Base-by-base conservation (phyloP, 2,329 filamentous ascomycete genomes). In the Mycogone perniciosa region DNA sequence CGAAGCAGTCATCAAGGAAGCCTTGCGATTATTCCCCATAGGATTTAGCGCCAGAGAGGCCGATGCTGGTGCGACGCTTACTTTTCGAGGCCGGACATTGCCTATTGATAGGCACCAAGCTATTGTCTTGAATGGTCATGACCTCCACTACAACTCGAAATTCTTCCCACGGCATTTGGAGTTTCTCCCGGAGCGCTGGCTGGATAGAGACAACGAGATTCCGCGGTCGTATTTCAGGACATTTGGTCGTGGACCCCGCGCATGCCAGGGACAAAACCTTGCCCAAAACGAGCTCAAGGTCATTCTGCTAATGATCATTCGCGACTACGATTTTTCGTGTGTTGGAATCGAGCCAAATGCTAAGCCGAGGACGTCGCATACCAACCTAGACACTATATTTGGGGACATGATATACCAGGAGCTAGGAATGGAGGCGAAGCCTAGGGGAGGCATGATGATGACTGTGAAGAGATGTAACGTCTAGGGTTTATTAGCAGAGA, bases 1-100 rank as follows among this genome's bases (percentile, higher is more conserved):
- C 1, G 66, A 66, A 3, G 77, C 75, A n/a, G 71, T 80, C 5
- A 70, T 80, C 51, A 78, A 79, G 52, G 80, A 84, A 60, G 66
- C 71, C 0, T 66, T 82, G 1, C 70, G 79, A 2, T 56, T 81
- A 11, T 77, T 73, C 51, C 76, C 78, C 0, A 69, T 76, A 1
- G 74, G 54, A 61, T 68, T 67, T 30, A 67, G 70, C 1, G 62
- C 72, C 10, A 67, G 74, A n/a, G 48, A 56, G 3, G 68, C 66
- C 5, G 27, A 39, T 5, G 20, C 51, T 4, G 64, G 65, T 27
- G 62, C 64, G 52, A 66, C 66, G 10, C 55, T 71, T 50, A 67
- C 63, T 30, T 64, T 75, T 30, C 62, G 69, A 1, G 72, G 71
- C 6, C 57, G 66, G 27, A 52, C 60, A 3, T 71, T 69, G 50